Evolutionary conservation across 495 filamentous ascomycete genomes (phyloP).

Genomic region (Hypoxylon lienhwacheense): DNA sequence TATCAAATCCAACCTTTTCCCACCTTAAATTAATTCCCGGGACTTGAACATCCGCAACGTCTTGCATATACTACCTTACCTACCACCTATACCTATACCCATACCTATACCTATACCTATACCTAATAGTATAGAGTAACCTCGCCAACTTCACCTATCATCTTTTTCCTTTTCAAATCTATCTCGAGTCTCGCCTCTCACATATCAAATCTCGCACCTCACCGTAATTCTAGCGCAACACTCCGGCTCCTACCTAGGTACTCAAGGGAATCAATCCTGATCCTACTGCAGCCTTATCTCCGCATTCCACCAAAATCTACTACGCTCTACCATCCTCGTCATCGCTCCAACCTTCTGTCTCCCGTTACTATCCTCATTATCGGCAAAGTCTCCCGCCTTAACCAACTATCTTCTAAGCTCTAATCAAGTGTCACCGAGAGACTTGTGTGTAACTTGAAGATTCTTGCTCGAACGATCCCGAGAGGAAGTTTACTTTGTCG

Average conservation of each 20-base stretch:
- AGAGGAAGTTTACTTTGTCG: too few species aligned
- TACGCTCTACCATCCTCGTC: conserved; percentile 6
- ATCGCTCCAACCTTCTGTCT: conserved; percentile 18
- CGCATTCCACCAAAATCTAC: conserved; percentile 14
- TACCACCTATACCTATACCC: too few species aligned
- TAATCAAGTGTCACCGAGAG: conserved; percentile 1
- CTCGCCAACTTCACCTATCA: conserved; percentile 1
- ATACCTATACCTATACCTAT: too few species aligned
- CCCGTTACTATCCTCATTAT: conserved; percentile 7
- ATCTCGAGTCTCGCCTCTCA: conserved; percentile 20
- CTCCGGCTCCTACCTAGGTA: conserved; percentile 5
- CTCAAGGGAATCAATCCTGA: conserved; percentile 4
- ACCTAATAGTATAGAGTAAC: too few species aligned
- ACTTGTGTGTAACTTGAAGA: neutral
- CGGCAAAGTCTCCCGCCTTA: too few species aligned
- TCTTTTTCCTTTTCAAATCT: conserved; percentile 3
- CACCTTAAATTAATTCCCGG: conserved; percentile 32
- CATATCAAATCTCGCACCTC: neutral
- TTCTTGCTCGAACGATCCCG: too few species aligned
- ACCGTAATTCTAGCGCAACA: conserved; percentile 7
- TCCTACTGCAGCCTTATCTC: conserved; percentile 40
- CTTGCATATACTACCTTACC: too few species aligned
- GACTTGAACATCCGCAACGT: too few species aligned
- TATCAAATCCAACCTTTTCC: too few species aligned
- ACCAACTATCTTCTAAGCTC: too few species aligned